phyloP scores from a whole-genome alignment of 352 stramenopile genomes.

The Pythium coloratum region DNA sequence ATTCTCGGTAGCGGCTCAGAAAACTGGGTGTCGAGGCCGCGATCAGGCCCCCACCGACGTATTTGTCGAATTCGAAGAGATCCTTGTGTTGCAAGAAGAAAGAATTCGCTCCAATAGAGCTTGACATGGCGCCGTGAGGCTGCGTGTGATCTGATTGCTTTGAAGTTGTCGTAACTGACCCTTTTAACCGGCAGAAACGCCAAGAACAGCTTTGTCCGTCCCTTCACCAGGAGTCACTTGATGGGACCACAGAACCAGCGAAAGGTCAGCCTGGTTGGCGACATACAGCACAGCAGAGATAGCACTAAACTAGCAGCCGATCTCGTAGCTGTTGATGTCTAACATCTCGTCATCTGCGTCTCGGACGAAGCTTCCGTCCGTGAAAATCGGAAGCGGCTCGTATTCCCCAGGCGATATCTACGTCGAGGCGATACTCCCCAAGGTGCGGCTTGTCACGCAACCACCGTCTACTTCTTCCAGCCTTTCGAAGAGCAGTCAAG shows the following conservation, averaged over 20 bases:
- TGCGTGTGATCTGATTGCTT: background rate
- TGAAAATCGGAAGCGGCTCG: conserved; percentile 54
- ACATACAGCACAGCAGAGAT: no score
- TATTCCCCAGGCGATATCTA: conserved; percentile 59
- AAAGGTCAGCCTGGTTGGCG: no score
- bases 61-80: conserved; percentile 68
- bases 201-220: background rate
- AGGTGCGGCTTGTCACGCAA: conserved; percentile 14
- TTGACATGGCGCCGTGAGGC: background rate
- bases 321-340: background rate
- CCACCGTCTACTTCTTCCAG: conserved; percentile 8
- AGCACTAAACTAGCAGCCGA: no score
- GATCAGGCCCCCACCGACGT: conserved; percentile 29
- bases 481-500: background rate
- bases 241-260: background rate
- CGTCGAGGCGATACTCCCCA: conserved; percentile 59
- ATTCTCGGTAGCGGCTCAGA: conserved; percentile 49
- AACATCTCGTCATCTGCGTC: conserved; percentile 15
- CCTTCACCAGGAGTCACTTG: background rate
- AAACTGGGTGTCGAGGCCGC: conserved; percentile 33
- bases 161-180: background rate
- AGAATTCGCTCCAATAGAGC: conserved; percentile 9
- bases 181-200: background rate
- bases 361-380: conserved; percentile 30
- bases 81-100: conserved; percentile 68